A percentile compares a stretch with the other conserved stretches of the same genome.
Evolutionary conservation across 1,284 basidiomycete genomes (phyloP).

Genomic region (Tilletia setariae): DNA sequence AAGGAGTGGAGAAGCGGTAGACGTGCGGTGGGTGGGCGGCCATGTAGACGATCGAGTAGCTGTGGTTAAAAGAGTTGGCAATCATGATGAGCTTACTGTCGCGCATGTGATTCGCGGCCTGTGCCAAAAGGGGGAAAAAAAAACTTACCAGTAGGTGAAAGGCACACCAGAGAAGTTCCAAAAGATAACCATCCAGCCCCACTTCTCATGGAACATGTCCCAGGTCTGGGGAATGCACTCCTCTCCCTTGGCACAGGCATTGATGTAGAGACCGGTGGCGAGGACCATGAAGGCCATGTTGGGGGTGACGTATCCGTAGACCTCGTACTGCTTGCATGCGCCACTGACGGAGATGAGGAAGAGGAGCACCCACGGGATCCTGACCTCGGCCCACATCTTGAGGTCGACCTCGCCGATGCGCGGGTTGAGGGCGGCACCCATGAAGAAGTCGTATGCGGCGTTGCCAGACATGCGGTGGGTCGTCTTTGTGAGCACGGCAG

Average conservation of each 20-base stretch:
- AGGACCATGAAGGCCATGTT: constrained; percentile 97
- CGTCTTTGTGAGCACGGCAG: constrained; percentile 48
- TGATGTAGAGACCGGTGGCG: constrained; percentile 92
- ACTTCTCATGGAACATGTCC: constrained; percentile 58
- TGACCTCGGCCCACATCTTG: constrained; percentile 98
- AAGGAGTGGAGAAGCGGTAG: constrained; percentile 78
- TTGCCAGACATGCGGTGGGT: constrained; percentile 79
- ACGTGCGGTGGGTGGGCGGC: constrained; percentile 82
- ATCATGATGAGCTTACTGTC: too few species aligned
- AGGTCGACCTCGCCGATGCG: constrained; percentile 88
- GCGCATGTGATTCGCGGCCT: background rate
- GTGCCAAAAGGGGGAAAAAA: constrained; percentile 50
- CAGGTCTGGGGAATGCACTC: constrained; percentile 99
- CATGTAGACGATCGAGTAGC: constrained; percentile 93
- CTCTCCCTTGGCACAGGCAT: constrained; percentile 69
- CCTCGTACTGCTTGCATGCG: constrained; percentile 90
- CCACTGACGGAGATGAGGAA: constrained; percentile 91
- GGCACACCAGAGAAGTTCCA: constrained; percentile 82
- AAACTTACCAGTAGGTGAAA: constrained; percentile 67
- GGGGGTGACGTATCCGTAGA: constrained; percentile 84
- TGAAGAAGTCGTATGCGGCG: constrained; percentile 69
- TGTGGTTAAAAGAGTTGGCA: constrained; percentile 25
- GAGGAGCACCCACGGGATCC: constrained; percentile 94
- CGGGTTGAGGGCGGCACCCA: constrained; percentile 93
- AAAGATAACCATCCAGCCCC: constrained; percentile 53